phyloP scores from a whole-genome alignment of 371 early-diverging fungal species.

The Mucor indicus region DNA sequence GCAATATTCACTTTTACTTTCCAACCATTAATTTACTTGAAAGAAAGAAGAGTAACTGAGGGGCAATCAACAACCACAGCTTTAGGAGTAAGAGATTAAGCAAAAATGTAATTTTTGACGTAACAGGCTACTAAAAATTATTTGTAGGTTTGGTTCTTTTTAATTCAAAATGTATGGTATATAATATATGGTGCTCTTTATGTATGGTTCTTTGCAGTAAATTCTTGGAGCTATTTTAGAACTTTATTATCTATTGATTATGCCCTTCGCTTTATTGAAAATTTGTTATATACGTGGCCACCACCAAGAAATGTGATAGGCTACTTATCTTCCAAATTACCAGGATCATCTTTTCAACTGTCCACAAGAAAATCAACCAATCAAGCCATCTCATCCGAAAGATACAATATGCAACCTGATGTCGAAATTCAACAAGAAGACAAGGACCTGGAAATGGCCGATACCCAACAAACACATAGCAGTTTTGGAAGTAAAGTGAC shows the following conservation, averaged over 20 bases:
- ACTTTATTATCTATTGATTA: slow-evolving; percentile 13
- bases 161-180: slow-evolving; percentile 14
- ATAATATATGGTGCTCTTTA: slow-evolving; percentile 9
- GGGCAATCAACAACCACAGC: no score
- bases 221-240: slow-evolving; percentile 5
- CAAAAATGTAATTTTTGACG: no score
- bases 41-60: no score
- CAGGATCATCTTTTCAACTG: neutral
- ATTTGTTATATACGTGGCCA: slow-evolving; percentile 16
- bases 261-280: slow-evolving; percentile 3
- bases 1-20: no score
- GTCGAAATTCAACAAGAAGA: neutral
- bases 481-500: slow-evolving; percentile 9
- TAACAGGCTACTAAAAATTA: no score
- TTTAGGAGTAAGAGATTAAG: no score
- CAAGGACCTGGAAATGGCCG: no score
- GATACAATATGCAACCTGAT: slow-evolving; percentile 3
- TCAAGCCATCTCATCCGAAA: slow-evolving; percentile 3
- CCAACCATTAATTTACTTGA: no score
- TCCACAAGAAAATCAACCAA: slow-evolving; percentile 5
- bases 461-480: slow-evolving; percentile 1
- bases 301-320: slow-evolving; percentile 9
- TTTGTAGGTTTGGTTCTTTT: slow-evolving; percentile 18
- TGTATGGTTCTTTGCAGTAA: slow-evolving; percentile 16
- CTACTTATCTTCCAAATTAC: slow-evolving; percentile 1